Conservation (phyloP, 371 early-diverging fungal genomes). For the Parasitella parasitica region DNA sequence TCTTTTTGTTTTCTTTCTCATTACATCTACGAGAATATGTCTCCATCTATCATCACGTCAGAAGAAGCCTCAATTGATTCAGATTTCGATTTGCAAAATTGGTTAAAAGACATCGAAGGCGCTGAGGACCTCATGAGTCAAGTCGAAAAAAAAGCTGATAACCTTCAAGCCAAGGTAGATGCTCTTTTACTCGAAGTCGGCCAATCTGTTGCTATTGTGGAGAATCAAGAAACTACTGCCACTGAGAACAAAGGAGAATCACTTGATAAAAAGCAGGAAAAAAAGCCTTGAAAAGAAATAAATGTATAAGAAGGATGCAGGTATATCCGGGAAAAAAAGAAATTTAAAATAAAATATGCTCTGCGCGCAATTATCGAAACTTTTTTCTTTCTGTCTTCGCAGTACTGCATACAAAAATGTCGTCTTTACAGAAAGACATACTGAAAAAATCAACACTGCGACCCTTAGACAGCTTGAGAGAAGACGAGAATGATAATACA, state of each 20-base stretch:
- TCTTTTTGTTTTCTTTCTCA: neutral
- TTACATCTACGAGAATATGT: slow-evolving; percentile 1
- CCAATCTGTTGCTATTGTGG: neutral
- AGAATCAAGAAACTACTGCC: neutral
- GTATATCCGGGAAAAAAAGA: neutral
- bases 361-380: neutral
- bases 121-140: slow-evolving; percentile 43
- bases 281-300: neutral
- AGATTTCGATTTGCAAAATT: slow-evolving; percentile 36
- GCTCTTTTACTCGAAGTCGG: slow-evolving; percentile 35
- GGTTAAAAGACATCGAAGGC: slow-evolving; percentile 44
- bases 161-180: slow-evolving; percentile 39
- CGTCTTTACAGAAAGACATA: slow-evolving; percentile 42
- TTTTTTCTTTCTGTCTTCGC: slow-evolving; percentile 7
- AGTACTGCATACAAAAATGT: slow-evolving; percentile 24
- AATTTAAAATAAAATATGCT: neutral
- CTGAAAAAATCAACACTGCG: slow-evolving; percentile 31
- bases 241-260: neutral
- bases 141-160: slow-evolving; percentile 39
- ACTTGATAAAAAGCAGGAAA: neutral
- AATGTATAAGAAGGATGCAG: neutral
- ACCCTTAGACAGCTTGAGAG: slow-evolving; percentile 15
- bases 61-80: slow-evolving; percentile 1
- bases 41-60: slow-evolving; percentile 12
- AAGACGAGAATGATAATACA: slow-evolving; percentile 2